These are phyloP conservation scores for Microbotryum saponariae DNA, from an alignment of 1,284 basidiomycete species.

Conservation along the genomic window DNA sequence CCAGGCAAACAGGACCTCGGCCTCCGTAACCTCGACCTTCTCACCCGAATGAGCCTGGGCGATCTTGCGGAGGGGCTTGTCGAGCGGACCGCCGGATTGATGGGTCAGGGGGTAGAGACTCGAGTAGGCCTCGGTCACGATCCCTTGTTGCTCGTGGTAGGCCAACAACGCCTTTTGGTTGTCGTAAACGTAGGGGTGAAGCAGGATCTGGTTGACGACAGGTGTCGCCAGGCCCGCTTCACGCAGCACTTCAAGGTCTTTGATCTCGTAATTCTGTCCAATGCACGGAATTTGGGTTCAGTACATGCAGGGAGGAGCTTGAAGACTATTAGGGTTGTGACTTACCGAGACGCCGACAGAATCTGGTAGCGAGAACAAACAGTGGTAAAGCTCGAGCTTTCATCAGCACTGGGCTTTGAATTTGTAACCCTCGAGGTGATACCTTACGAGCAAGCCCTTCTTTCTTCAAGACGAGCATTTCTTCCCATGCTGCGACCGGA, in stretches of 20 bases:
- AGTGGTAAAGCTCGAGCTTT: background rate
- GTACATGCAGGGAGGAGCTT: too few species aligned
- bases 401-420: conserved; percentile 42
- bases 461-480: conserved; percentile 54
- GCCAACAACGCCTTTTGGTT: conserved; percentile 52
- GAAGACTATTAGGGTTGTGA: too few species aligned
- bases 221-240: conserved; percentile 46
- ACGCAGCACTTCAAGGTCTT: conserved; percentile 52
- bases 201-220: conserved; percentile 59
- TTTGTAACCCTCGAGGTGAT: conserved; percentile 53
- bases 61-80: conserved; percentile 54
- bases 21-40: conserved; percentile 48
- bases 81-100: conserved; percentile 58
- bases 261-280: conserved; percentile 53
- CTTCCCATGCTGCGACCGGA: conserved; percentile 53
- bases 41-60: conserved; percentile 46
- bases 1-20: conserved; percentile 64
- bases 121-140: conserved; percentile 64
- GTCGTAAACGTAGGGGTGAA: conserved; percentile 61
- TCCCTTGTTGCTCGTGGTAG: conserved; percentile 52
- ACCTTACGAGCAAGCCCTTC: conserved; percentile 46
- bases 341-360: conserved; percentile 1
- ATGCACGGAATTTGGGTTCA: too few species aligned
- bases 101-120: conserved; percentile 59
- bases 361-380: background rate